These are phyloP conservation scores for Endoconidiophora polonica DNA, from an alignment of 2,329 filamentous ascomycete genomes.

Conservation along the genomic window DNA sequence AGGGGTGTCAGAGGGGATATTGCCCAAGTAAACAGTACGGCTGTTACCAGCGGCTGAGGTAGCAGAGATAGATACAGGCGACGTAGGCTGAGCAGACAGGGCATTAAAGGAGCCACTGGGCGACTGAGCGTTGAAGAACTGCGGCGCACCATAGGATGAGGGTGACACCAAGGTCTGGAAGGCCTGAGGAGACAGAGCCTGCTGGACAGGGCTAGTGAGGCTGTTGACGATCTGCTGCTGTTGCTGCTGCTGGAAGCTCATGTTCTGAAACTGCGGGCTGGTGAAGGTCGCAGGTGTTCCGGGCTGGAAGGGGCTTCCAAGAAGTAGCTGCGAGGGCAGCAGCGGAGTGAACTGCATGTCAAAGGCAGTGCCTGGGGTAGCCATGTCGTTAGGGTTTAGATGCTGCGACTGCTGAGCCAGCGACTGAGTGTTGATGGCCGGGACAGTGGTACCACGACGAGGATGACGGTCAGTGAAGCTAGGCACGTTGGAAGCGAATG, in stretches of 20 bases:
- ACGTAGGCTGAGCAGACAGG: slow-evolving; percentile 44
- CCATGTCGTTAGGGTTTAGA: slow-evolving; percentile 50
- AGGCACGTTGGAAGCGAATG: slow-evolving; percentile 72
- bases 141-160: slow-evolving; percentile 63
- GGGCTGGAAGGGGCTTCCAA: slow-evolving; percentile 92
- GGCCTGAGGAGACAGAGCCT: slow-evolving; percentile 61
- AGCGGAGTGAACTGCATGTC: slow-evolving; percentile 98
- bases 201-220: slow-evolving; percentile 58
- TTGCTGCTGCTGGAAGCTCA: slow-evolving; percentile 54
- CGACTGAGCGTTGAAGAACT: slow-evolving; percentile 75
- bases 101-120: slow-evolving; percentile 61
- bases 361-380: slow-evolving; percentile 73
- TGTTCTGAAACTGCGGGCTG: slow-evolving; percentile 79
- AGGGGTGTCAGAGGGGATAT: slow-evolving; percentile 93
- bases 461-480: slow-evolving; percentile 79
- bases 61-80: slow-evolving; percentile 60
- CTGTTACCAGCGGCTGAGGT: slow-evolving; percentile 78
- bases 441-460: slow-evolving; percentile 65
- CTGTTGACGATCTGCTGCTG: slow-evolving; percentile 40
- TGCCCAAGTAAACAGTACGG: slow-evolving; percentile 91
- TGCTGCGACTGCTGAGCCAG: slow-evolving; percentile 27
- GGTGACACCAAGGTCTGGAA: slow-evolving; percentile 80
- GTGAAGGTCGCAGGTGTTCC: slow-evolving; percentile 80
- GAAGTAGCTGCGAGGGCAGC: slow-evolving; percentile 80
- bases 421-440: slow-evolving; percentile 76